Conservation (phyloP, 306 rosid species). For the Canavalia ensiformis region DNA sequence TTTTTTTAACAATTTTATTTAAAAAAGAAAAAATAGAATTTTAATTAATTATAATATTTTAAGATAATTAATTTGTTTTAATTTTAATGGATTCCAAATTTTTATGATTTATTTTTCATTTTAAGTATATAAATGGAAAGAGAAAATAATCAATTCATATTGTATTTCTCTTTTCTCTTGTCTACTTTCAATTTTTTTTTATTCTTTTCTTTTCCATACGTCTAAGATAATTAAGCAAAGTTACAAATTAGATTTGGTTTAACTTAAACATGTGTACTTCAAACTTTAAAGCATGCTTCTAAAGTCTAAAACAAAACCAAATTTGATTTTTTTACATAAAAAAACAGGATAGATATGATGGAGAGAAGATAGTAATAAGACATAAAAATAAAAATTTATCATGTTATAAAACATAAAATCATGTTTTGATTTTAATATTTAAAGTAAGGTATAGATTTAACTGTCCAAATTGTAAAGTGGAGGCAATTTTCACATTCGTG, state of each 20-base stretch:
- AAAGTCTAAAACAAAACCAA: constrained; percentile 34
- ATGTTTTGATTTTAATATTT: constrained; percentile 50
- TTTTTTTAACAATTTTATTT: background rate
- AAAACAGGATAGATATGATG: background rate
- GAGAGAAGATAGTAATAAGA: constrained; percentile 19
- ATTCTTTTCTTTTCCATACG: background rate
- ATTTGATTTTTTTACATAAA: background rate
- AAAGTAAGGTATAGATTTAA: constrained; percentile 10
- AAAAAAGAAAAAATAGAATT: background rate
- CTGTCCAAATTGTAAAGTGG: constrained; percentile 33
- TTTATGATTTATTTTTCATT: background rate
- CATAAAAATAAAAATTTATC: constrained; percentile 23
- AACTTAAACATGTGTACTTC: constrained; percentile 49
- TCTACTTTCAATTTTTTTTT: background rate
- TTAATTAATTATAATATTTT: background rate
- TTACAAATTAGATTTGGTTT: constrained; percentile 36
- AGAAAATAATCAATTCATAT: background rate
- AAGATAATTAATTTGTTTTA: background rate
- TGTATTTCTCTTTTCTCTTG: background rate
- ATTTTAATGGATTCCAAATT: no score
- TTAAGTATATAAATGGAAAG: background rate
- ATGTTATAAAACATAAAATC: constrained; percentile 29
- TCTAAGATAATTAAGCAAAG: constrained; percentile 14
- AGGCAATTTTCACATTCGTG: constrained; percentile 64
- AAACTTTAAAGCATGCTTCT: constrained; percentile 46